Evolutionary conservation across 345 rosid species (phyloP), one percentile per base, ranked within the genome.

Genomic region (Acer campestre): DNA sequence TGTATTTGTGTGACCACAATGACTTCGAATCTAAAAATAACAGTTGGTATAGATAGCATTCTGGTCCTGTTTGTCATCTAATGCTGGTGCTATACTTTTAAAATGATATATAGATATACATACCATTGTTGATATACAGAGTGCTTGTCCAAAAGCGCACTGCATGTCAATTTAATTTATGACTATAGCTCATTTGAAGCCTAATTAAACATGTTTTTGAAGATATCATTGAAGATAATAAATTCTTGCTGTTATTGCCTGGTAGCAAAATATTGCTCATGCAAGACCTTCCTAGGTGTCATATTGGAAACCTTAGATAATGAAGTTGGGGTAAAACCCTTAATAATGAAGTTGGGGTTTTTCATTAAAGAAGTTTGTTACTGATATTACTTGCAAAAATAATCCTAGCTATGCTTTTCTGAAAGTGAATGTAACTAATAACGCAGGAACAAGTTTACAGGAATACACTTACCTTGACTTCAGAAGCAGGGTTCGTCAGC

Each of bases 401-500:
- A 14, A 49, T 49, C 61, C 61, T 56, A 56, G 25, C 7, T 22
- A n/a, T 56, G 23, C 55, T 49, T 56, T 56, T 56, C 61, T n/a
- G 61, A 56, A 18, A 56, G 61, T 56, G 25, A 56, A 56, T 20
- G 11, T 56, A 9, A 10, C 10, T 18, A n/a, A 18, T 67, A 27
- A 68, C 73, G 16, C 61, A 67, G 68, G 61, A 27, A 56, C 17
- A 17, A 46, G 44, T 61, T 20, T 5, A n/a, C 13, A 23, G 56
- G 27, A 78, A 70, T 62, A 70, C 3, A 29, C 72, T 7, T 88
- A 93, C 98, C 96, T 87, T 89, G 58, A 86, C 48, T 84, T 93
- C 98, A 7, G 94, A 85, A 59, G 91, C 89, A 23, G 86, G 90
- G 82, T 85, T 88, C 78, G 81, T 10, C 51, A 84, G 80, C 81